Conservation (phyloP, 78 protist species). For the Dictyostelium brefeldianum region DNA sequence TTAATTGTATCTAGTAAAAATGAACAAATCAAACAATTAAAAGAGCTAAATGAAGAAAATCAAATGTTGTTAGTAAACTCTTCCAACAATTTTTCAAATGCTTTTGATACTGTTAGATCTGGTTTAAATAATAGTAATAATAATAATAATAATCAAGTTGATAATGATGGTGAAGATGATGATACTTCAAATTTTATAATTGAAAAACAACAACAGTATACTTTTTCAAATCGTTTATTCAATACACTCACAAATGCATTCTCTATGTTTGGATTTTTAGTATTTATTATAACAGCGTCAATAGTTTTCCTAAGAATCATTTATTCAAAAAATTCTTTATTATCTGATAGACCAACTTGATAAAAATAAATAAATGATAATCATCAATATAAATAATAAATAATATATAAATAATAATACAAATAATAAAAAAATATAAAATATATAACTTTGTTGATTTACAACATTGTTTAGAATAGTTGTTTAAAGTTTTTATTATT, state of each 20-base stretch:
- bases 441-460: too few relatives aligned
- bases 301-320: background rate
- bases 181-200: background rate
- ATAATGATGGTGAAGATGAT: background rate
- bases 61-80: conserved; percentile 4
- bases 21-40: background rate
- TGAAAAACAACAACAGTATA: background rate
- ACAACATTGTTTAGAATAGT: too few relatives aligned
- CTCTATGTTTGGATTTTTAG: background rate
- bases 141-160: background rate
- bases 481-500: too few relatives aligned
- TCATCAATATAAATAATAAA: too few relatives aligned
- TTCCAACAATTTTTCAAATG: background rate
- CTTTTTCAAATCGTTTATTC: background rate
- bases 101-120: background rate
- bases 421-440: too few relatives aligned
- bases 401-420: background rate
- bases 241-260: background rate
- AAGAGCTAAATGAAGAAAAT: background rate
- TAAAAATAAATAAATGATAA: too few relatives aligned
- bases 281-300: background rate
- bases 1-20: background rate
- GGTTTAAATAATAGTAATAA: background rate
- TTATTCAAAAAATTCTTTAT: too few relatives aligned
- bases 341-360: background rate